phyloP scores from a whole-genome alignment of 2,329 filamentous ascomycete genomes.

The Pseudocercospora macadamiae region DNA sequence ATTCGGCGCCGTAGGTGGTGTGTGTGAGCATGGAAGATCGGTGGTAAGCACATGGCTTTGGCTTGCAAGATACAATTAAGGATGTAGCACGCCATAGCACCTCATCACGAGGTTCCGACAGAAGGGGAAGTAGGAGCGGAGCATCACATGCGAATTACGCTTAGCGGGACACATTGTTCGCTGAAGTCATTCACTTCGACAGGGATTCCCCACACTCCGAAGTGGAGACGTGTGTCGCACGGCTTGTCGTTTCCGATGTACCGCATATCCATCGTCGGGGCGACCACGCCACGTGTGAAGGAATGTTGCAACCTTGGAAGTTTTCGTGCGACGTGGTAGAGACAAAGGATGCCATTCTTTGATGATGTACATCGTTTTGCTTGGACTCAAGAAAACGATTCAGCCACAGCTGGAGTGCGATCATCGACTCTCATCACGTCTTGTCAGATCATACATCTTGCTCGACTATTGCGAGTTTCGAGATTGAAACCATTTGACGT shows the following conservation, averaged over 20 bases:
- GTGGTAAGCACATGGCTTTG: neutral
- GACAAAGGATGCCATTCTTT: neutral
- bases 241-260: neutral
- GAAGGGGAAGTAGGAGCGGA: neutral
- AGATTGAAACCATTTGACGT: too few relatives aligned
- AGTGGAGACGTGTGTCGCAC: neutral
- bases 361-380: too few relatives aligned
- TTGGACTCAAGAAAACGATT: too few relatives aligned
- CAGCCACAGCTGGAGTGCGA: too few relatives aligned
- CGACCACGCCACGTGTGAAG: slow-evolving; percentile 2
- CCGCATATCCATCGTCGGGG: neutral
- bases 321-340: neutral
- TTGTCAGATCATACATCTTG: too few relatives aligned
- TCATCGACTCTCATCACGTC: too few relatives aligned
- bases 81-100: slow-evolving; percentile 4
- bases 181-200: slow-evolving; percentile 1
- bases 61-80: neutral
- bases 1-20: neutral
- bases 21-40: neutral
- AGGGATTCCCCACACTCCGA: neutral
- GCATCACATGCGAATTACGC: slow-evolving; percentile 1
- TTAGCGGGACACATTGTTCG: slow-evolving; percentile 2
- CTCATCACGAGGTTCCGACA: neutral
- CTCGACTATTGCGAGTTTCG: too few relatives aligned
- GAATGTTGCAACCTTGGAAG: neutral